Conservation (phyloP, 768 basidiomycete genomes). For the Agaricus bisporus region DNA sequence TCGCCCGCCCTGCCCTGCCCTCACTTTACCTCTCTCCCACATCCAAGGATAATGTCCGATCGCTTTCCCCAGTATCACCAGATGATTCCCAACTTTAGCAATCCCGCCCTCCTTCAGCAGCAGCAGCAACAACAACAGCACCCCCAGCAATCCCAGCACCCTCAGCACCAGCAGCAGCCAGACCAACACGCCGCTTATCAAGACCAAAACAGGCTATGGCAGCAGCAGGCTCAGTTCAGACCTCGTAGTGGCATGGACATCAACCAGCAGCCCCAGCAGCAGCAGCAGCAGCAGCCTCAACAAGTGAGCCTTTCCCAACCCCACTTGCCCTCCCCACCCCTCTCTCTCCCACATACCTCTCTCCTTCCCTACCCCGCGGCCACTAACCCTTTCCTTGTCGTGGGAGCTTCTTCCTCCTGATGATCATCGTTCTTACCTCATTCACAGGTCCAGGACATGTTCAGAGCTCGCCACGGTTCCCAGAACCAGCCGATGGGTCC, state of each 20-base stretch:
- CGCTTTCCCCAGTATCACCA: conserved; percentile 49
- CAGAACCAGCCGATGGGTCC: conserved; percentile 41
- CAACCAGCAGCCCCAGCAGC: conserved; percentile 23
- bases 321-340: conserved; percentile 10
- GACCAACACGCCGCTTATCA: conserved; percentile 37
- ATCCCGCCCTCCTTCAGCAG: conserved; percentile 30
- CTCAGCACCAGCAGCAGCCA: conserved; percentile 36
- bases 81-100: conserved; percentile 47
- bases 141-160: conserved; percentile 29
- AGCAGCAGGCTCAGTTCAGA: conserved; percentile 48
- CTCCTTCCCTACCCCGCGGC: conserved; percentile 5
- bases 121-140: conserved; percentile 40
- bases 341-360: conserved; percentile 2
- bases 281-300: conserved; percentile 36
- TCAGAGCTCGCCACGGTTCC: conserved; percentile 17
- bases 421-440: neutral
- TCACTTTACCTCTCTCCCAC: conserved; percentile 17
- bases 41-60: conserved; percentile 53
- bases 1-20: conserved; percentile 13
- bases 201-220: conserved; percentile 54
- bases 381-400: neutral
- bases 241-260: conserved; percentile 36
- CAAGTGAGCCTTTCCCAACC: conserved; percentile 36
- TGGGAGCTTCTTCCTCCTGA: conserved; percentile 7
- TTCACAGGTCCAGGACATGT: conserved; percentile 7